A percentile compares a stretch with the other conserved stretches of the same genome.
Conservation (phyloP, 2,329 filamentous ascomycete genomes). For the Ophiocordyceps sinensis region DNA sequence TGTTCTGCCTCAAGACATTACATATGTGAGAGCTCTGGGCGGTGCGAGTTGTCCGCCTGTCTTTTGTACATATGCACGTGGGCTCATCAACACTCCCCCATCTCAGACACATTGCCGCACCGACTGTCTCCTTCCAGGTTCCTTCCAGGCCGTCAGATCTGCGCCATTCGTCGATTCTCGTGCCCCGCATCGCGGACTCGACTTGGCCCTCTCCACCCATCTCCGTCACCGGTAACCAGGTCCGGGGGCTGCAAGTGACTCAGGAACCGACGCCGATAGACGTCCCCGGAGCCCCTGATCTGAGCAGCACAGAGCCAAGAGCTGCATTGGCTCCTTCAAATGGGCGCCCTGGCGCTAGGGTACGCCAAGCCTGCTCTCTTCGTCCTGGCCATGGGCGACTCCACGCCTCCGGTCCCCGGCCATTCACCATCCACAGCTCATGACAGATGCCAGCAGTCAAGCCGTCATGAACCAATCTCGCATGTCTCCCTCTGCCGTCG, state of each 20-base stretch:
- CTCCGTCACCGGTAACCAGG: conserved; percentile 3
- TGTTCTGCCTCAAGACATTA: neutral
- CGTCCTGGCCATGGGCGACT: conserved; percentile 1
- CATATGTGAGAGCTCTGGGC: neutral
- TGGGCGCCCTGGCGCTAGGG: conserved; percentile 6
- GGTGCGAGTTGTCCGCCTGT: neutral
- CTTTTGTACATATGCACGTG: neutral
- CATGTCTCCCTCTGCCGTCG: conserved; percentile 9
- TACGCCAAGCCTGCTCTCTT: conserved; percentile 1
- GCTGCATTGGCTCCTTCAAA: conserved; percentile 5
- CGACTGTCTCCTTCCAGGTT: neutral
- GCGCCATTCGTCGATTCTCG: neutral
- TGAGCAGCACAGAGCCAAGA: neutral
- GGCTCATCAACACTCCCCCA: neutral
- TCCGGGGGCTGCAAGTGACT: conserved; percentile 1
- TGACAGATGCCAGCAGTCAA: conserved; percentile 4
- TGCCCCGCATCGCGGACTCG: conserved; percentile 2
- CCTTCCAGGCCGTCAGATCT: neutral
- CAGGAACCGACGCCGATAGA: conserved; percentile 2
- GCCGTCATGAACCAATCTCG: conserved; percentile 4
- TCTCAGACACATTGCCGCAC: conserved; percentile 1
- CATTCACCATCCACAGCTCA: conserved; percentile 1
- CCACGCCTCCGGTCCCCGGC: conserved; percentile 5
- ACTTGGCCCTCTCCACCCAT: neutral
- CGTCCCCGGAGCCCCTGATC: conserved; percentile 1